Percentiles rank a stretch among this genome's conserved stretches.
Evolutionary conservation across 768 basidiomycete species (phyloP).

Genomic region (Coprinopsis sp.): DNA sequence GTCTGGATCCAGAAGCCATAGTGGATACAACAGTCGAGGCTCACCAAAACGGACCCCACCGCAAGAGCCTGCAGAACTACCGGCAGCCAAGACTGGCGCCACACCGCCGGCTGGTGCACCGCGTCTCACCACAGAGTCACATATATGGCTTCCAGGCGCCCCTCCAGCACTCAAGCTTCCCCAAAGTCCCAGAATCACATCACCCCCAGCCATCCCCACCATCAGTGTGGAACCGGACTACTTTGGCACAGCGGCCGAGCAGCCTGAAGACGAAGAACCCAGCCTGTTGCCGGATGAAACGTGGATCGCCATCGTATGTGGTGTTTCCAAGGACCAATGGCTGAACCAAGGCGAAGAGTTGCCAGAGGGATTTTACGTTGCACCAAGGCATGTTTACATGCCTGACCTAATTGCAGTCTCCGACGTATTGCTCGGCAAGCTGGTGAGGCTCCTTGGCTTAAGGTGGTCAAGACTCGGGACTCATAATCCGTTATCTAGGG

Average conservation of each 20-base stretch:
- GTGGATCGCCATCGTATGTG: constrained; percentile 81
- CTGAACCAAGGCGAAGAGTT: constrained; percentile 34
- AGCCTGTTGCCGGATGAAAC: constrained; percentile 57
- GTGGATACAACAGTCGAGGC: constrained; percentile 23
- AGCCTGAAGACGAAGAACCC: constrained; percentile 25
- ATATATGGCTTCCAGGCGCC: constrained; percentile 55
- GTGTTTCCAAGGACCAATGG: constrained; percentile 59
- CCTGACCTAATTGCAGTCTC: constrained; percentile 72
- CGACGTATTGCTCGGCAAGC: constrained; percentile 74
- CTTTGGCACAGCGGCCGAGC: constrained; percentile 10
- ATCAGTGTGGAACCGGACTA: neutral
- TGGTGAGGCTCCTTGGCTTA: constrained; percentile 36
- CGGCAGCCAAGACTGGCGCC: neutral
- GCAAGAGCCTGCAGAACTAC: neutral
- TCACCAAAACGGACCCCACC: constrained; percentile 1
- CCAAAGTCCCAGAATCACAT: no score
- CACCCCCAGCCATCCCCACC: constrained; percentile 18
- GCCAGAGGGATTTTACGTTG: constrained; percentile 70
- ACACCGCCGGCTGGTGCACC: neutral
- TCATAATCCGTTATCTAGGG: constrained; percentile 38
- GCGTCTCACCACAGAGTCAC: constrained; percentile 47
- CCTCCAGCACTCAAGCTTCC: constrained; percentile 49
- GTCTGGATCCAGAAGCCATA: constrained; percentile 31
- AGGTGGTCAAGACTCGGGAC: neutral
- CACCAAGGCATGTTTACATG: constrained; percentile 76